A percentile compares a stretch with the other conserved stretches of the same genome.
Evolutionary conservation across 768 basidiomycete species (phyloP).

Genomic region (Kockovaella imperatae): DNA sequence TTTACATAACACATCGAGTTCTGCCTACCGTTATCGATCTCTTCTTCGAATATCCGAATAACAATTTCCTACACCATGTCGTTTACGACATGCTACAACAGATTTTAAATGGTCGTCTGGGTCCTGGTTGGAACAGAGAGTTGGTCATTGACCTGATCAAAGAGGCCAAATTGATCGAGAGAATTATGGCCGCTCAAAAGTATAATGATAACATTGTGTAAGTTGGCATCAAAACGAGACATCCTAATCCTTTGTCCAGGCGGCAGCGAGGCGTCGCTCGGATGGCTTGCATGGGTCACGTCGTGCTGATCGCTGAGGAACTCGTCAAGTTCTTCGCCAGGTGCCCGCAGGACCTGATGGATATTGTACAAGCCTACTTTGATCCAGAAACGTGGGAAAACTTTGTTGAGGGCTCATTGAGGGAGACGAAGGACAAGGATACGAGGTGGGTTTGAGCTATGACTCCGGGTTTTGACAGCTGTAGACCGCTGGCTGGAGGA

Average conservation of each 20-base stretch:
- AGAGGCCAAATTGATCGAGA: conserved; percentile 73
- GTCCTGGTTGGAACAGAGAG: conserved; percentile 69
- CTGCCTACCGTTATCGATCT: conserved; percentile 72
- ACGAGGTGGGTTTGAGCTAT: conserved; percentile 44
- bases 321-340: conserved; percentile 80
- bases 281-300: conserved; percentile 92
- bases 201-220: conserved; percentile 70
- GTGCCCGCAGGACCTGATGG: conserved; percentile 70
- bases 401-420: conserved; percentile 76
- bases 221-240: conserved; percentile 6
- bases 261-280: conserved; percentile 52
- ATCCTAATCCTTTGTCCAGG: conserved; percentile 34
- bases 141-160: conserved; percentile 74
- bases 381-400: conserved; percentile 79
- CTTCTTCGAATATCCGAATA: conserved; percentile 94
- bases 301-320: conserved; percentile 90
- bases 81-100: conserved; percentile 96
- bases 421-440: conserved; percentile 78
- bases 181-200: conserved; percentile 78
- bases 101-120: conserved; percentile 78
- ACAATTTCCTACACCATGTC: conserved; percentile 93
- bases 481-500: neutral
- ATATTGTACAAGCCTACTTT: conserved; percentile 58
- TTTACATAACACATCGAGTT: conserved; percentile 66
- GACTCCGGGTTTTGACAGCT: neutral